Evolutionary conservation across 140 eudicot species (phyloP).

Genomic region (Bidens hawaiensis): DNA sequence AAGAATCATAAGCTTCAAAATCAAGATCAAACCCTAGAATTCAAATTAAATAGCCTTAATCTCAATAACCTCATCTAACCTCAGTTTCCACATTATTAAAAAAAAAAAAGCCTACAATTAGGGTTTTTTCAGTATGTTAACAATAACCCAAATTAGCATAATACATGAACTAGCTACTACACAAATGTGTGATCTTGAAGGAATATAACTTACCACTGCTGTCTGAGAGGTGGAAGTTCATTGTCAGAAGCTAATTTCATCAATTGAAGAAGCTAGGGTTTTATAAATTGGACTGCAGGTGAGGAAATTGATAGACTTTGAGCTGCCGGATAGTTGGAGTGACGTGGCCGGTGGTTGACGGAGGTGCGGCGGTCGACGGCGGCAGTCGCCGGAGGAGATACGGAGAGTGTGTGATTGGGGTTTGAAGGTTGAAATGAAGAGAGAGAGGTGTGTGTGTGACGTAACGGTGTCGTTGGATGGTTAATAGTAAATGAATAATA

Average conservation of each 20-base stretch:
- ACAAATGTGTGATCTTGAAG: slow-evolving; percentile 19
- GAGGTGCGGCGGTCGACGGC: slow-evolving; percentile 16
- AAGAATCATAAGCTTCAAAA: too few relatives aligned
- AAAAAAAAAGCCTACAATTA: neutral
- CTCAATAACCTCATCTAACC: too few relatives aligned
- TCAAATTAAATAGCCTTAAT: too few relatives aligned
- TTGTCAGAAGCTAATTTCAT: slow-evolving; percentile 29
- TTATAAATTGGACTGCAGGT: neutral
- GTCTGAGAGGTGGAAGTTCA: slow-evolving; percentile 49
- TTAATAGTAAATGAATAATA: slow-evolving; percentile 16
- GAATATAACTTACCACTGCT: slow-evolving; percentile 45
- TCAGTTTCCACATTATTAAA: too few relatives aligned
- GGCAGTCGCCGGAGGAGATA: slow-evolving; percentile 20
- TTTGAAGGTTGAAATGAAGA: slow-evolving; percentile 3
- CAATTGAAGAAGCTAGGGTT: slow-evolving; percentile 8
- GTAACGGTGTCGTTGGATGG: slow-evolving; percentile 29
- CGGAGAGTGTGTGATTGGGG: slow-evolving; percentile 21
- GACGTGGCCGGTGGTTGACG: too few relatives aligned
- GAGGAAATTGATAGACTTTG: slow-evolving; percentile 1
- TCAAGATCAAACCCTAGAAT: too few relatives aligned
- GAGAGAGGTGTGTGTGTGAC: too few relatives aligned
- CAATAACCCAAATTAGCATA: too few relatives aligned
- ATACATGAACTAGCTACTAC: too few relatives aligned
- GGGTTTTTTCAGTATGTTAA: too few relatives aligned
- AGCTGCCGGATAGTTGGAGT: neutral